Base-by-base conservation (phyloP, 805 yeast genomes). In the Schizosaccharomyces cryophilus region DNA sequence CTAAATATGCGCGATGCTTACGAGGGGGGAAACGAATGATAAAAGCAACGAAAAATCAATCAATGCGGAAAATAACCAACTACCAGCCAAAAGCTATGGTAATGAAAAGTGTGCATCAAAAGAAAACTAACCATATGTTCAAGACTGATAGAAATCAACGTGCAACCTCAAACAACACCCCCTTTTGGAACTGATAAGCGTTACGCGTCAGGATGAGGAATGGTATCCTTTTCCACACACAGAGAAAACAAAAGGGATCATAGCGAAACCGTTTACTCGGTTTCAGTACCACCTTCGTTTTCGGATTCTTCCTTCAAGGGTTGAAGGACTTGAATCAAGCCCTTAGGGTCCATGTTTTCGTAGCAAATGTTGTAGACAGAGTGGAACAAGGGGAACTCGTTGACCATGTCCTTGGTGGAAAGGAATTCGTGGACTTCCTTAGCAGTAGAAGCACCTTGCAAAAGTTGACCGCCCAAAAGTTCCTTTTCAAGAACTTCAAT, bases 361-460 rank as follows among this genome's bases (percentile, higher is more conserved):
- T 80, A 87, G 62, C 87, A 80, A 66, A 90, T 86, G 69, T 81
- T 83, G 73, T 88, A 88, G 60, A 94, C 88, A 56, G 85, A 83
- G 65, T 77, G 80, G 67, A 84, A 80, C 64, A 84, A 76, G 64
- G 97, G 97, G 80, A 84, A 90, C 65, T 88, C 93, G 60, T 75
- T 75, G 63, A 75, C 69, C 69, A 77, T 73, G 61, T 74, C 72
- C 68, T 75, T 77, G 64, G 76, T 77, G 48, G 71, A 75, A 69
- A 87, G 78, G 71, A 88, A 81, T 68, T 85, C 94, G 72, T 87
- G 85, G 56, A 93, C 96, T 76, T 93, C 98, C 70, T 80, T 81
- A 62, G 89, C 79, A 51, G 98, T 93, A 69, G 85, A 79, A 63
- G 89, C 78, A 73, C 98, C 98, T 76, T 93, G 98, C 62, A 96